Evolutionary conservation across 116 monocot species (phyloP).

Genomic region (Thalassia testudinum): DNA sequence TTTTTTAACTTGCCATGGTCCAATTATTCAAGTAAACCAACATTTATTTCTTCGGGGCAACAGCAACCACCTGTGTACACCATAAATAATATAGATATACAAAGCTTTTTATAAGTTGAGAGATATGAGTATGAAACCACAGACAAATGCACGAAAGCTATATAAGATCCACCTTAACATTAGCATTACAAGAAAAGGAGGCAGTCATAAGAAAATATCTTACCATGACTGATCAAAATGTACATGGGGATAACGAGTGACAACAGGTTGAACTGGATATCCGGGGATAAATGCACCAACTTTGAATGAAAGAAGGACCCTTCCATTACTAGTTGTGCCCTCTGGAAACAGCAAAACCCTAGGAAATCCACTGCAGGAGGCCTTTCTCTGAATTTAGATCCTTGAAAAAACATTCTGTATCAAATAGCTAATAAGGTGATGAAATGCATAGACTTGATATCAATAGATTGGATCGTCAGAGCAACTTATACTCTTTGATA

Average conservation of each 20-base stretch:
- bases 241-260: conserved; percentile 76
- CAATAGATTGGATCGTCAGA: no score
- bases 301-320: conserved; percentile 73
- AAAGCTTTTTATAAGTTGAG: no score
- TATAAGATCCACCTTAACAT: no score
- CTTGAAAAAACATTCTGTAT: conserved; percentile 71
- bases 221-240: conserved; percentile 99
- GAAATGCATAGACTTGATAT: not conserved
- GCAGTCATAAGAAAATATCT: not conserved
- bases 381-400: conserved; percentile 93
- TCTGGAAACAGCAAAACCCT: conserved; percentile 84
- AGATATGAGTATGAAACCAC: no score
- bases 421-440: conserved; percentile 53
- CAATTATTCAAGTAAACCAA: no score
- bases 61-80: no score
- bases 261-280: conserved; percentile 72
- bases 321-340: conserved; percentile 96
- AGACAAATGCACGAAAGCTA: no score
- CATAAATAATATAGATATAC: no score
- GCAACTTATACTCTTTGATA: no score
- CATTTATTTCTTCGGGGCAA: no score
- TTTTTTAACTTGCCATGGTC: no score
- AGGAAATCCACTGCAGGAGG: conserved; percentile 63
- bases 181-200: no score
- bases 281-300: conserved; percentile 91